Conservation (phyloP, 768 basidiomycete species). For the Gloeophyllum trabeum region DNA sequence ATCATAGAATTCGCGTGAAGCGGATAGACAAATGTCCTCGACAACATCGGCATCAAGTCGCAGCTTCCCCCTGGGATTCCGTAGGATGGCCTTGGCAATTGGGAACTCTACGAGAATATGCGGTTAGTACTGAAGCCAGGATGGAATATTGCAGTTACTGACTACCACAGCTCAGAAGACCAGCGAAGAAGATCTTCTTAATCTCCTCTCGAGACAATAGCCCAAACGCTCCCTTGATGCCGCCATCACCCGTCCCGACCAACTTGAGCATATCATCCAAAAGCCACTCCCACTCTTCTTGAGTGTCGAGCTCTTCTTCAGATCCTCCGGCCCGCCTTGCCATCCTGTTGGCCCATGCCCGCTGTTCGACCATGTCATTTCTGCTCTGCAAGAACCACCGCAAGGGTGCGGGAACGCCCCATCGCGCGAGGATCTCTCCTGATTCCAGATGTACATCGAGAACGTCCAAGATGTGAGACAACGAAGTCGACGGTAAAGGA, state of each 20-base stretch:
- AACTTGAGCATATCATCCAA: conserved; percentile 87
- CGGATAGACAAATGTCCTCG: conserved; percentile 72
- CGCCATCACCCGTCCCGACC: conserved; percentile 47
- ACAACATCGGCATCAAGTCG: conserved; percentile 36
- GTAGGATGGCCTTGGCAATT: conserved; percentile 54
- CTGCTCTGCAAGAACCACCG: conserved; percentile 86
- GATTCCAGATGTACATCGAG: conserved; percentile 91
- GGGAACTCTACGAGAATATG: conserved; percentile 39
- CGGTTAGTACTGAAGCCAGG: conserved; percentile 6
- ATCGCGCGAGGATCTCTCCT: conserved; percentile 83
- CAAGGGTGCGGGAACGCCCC: conserved; percentile 74
- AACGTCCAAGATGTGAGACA: conserved; percentile 81
- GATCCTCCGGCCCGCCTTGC: conserved; percentile 54
- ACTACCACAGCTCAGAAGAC: conserved; percentile 83
- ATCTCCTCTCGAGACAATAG: conserved; percentile 62
- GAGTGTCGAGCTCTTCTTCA: conserved; percentile 39
- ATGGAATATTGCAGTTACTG: conserved; percentile 25
- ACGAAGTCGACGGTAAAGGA: conserved; percentile 58
- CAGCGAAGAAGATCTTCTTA: conserved; percentile 73
- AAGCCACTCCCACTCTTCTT: conserved; percentile 79
- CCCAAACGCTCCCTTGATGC: conserved; percentile 71
- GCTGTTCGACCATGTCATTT: conserved; percentile 54
- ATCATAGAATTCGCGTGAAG: conserved; percentile 88
- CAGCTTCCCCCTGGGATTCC: conserved; percentile 30
- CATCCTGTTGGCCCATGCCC: conserved; percentile 80